Percentiles rank a stretch among this genome's conserved stretches.
phyloP scores from a whole-genome alignment of 2,329 filamentous ascomycete genomes.

The Aspergillus puulaauensis region DNA sequence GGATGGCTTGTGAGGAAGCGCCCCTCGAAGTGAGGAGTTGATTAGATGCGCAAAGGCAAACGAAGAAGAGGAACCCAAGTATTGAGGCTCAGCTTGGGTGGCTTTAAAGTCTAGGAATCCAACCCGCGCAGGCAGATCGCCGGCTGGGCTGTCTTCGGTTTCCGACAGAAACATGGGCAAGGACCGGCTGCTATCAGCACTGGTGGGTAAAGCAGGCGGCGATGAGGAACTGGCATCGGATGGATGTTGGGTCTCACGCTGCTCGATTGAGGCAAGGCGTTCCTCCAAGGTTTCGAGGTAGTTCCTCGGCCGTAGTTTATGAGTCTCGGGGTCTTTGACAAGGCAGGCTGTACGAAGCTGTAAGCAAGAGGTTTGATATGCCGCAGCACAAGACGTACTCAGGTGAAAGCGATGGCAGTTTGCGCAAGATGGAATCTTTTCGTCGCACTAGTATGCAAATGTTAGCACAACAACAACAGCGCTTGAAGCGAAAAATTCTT shows the following conservation, averaged over 20 bases:
- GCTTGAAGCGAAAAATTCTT: no score
- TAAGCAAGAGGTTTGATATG: neutral
- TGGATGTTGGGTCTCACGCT: no score
- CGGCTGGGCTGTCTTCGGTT: neutral
- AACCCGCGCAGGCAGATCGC: neutral
- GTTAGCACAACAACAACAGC: no score
- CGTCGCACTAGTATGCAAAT: neutral
- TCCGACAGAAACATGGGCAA: no score
- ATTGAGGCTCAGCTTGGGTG: neutral
- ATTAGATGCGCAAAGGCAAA: neutral
- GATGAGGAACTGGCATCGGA: no score
- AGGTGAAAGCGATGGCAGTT: neutral
- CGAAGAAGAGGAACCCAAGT: neutral
- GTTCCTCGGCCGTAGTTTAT: constrained; percentile 28
- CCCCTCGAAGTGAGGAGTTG: neutral
- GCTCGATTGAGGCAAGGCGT: constrained; percentile 17
- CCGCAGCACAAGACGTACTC: no score
- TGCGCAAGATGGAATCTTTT: neutral
- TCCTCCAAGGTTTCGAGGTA: constrained; percentile 31
- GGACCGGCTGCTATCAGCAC: no score
- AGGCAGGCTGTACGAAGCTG: neutral
- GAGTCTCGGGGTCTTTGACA: constrained; percentile 22
- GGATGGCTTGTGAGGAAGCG: no score
- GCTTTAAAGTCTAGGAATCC: neutral
- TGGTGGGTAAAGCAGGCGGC: no score